Evolutionary conservation across 2,329 filamentous ascomycete species (phyloP), one percentile per base, ranked within the genome.

Genomic region (Aspergillus novoparasiticus): DNA sequence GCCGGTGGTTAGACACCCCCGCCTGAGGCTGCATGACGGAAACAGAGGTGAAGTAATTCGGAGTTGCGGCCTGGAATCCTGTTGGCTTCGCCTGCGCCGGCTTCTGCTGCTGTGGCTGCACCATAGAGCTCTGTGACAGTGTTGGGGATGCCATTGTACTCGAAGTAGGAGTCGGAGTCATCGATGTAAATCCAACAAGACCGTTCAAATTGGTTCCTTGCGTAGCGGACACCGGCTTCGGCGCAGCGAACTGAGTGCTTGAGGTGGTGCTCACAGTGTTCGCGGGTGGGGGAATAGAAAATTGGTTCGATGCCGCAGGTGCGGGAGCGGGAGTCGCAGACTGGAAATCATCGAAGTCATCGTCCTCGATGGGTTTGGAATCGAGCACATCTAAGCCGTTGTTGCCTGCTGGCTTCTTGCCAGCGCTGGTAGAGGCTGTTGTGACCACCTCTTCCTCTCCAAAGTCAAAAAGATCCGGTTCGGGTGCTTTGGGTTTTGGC

Each of bases 31-130:
- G 74, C 39, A 77, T 59, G 30, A 73, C 73, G 16, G 79, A 78
- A 26, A 98, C 90, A 0, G 93, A 95, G 59, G 93, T 93, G 79
- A 94, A 99, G 83, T 99, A 99, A 81, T 99, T 99, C 58, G 95
- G 95, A 26, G 90, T 89, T 1, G 89, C 79, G 2, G 91, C 86
- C 79, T 96, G 92, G 80, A 89, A 96, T 55, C 86, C 86, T 0
- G 85, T 77, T 10, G 87, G 85, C 75, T 88, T 87, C 5, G 84
- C 76, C 54, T 82, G 80, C 71, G 65, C 64, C 6, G 64, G 80
- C 72, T 75, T 82, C 71, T 70, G 81, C 71, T 66, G 77, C 65
- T 64, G 65, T 60, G 68, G 77, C 65, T 63, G 78, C 61, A 76
- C 74, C 74, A 82, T 58, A 71, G 77, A 64, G 75, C 72, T 58